These are phyloP conservation scores for Leccinum pellstonianum DNA, from an alignment of 768 basidiomycete genomes.

Conservation along the genomic window DNA sequence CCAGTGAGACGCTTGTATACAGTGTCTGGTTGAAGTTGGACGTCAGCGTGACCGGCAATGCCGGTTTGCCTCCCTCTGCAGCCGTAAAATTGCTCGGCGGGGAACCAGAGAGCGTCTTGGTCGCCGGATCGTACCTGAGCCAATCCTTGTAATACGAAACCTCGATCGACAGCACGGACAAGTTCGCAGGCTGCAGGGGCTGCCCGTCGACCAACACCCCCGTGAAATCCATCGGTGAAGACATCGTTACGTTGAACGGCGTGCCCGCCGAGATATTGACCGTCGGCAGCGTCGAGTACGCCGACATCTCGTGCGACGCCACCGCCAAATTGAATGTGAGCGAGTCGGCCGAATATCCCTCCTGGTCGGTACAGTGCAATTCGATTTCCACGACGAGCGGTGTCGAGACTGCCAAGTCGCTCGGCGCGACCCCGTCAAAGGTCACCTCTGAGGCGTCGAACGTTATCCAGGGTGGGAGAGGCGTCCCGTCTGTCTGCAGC, in stretches of 20 bases:
- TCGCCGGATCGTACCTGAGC: constrained; percentile 58
- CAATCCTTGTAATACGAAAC: constrained; percentile 52
- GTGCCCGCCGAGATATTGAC: constrained; percentile 69
- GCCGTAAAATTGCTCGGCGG: constrained; percentile 47
- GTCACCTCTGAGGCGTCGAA: constrained; percentile 71
- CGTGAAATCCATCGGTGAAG: constrained; percentile 56
- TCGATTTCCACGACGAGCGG: constrained; percentile 49
- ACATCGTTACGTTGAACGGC: constrained; percentile 50
- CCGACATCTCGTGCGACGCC: constrained; percentile 65
- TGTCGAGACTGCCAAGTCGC: constrained; percentile 35
- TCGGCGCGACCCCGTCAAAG: constrained; percentile 75
- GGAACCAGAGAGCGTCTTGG: constrained; percentile 60
- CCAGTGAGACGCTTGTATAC: constrained; percentile 60
- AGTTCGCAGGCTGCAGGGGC: constrained; percentile 55
- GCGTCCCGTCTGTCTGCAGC: constrained; percentile 61
- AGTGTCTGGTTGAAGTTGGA: constrained; percentile 69
- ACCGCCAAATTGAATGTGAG: constrained; percentile 67
- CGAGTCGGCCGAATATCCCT: constrained; percentile 63
- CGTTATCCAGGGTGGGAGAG: constrained; percentile 70
- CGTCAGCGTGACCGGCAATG: constrained; percentile 60
- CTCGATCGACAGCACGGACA: constrained; percentile 58
- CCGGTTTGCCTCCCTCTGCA: constrained; percentile 31
- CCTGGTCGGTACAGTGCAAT: constrained; percentile 69
- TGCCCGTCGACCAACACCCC: constrained; percentile 64
- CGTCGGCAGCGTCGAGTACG: constrained; percentile 48